Conservation (phyloP, 768 basidiomycete genomes). For the Agrocybe chaxingu region DNA sequence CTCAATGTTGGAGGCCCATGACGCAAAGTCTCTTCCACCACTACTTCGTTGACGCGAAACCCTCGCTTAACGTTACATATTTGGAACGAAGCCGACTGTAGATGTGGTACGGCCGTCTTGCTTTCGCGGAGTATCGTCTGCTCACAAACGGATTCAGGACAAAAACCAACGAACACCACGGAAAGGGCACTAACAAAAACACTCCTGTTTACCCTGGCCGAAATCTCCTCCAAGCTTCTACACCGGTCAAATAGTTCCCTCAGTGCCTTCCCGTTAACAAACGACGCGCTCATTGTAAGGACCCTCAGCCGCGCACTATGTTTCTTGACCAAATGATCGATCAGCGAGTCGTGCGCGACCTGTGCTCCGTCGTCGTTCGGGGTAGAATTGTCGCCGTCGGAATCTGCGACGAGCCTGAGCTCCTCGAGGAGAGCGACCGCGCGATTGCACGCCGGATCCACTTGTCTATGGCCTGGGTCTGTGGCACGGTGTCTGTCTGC, state of each 20-base stretch:
- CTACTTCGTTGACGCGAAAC: constrained; percentile 17
- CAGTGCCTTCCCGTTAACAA: constrained; percentile 26
- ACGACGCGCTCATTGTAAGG: constrained; percentile 28
- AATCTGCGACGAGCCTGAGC: constrained; percentile 26
- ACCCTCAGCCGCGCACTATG: constrained; percentile 29
- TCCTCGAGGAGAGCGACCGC: constrained; percentile 29
- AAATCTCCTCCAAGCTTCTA: constrained; percentile 31
- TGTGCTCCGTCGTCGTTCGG: background rate
- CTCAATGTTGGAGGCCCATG: constrained; percentile 7
- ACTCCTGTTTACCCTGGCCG: constrained; percentile 24
- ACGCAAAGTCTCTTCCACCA: constrained; percentile 21
- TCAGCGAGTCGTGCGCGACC: constrained; percentile 30
- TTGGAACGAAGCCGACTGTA: constrained; percentile 31
- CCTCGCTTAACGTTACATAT: constrained; percentile 28
- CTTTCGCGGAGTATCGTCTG: constrained; percentile 25
- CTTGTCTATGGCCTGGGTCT: constrained; percentile 30
- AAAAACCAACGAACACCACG: background rate
- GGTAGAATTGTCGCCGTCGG: constrained; percentile 15
- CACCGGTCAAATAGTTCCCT: constrained; percentile 28
- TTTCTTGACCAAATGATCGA: constrained; percentile 33
- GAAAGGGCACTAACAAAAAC: constrained; percentile 27
- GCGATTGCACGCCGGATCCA: constrained; percentile 38
- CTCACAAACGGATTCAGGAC: background rate
- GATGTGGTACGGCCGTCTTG: constrained; percentile 13
- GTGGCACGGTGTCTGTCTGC: constrained; percentile 12